phyloP scores from a whole-genome alignment of 2,329 filamentous ascomycete genomes.

The Fusarium paranaense region DNA sequence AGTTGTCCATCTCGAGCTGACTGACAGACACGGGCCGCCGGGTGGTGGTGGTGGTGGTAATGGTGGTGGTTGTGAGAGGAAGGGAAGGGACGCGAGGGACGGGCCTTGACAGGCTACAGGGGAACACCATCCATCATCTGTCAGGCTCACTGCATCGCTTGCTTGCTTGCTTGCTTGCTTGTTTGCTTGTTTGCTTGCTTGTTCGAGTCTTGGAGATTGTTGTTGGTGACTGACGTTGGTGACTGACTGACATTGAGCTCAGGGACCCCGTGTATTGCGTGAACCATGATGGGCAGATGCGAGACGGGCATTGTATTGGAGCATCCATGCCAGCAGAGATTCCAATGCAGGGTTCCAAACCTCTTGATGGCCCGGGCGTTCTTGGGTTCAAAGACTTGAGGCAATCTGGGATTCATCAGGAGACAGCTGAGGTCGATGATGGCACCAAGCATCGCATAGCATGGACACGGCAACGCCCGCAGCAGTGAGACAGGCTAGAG shows the following conservation, averaged over 20 bases:
- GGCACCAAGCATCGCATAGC: constrained; percentile 8
- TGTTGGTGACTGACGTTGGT: background rate
- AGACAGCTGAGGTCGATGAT: background rate
- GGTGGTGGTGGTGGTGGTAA: constrained; percentile 5
- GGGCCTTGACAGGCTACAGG: background rate
- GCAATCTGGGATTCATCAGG: background rate
- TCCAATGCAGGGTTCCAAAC: constrained; percentile 1
- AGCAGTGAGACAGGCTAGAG: constrained; percentile 32
- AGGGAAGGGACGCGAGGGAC: background rate
- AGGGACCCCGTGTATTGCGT: background rate
- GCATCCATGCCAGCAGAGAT: background rate
- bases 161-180: background rate
- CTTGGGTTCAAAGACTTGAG: background rate
- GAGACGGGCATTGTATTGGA: background rate
- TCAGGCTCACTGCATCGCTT: background rate
- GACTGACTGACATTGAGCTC: background rate
- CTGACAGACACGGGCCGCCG: constrained; percentile 15
- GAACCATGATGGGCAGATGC: constrained; percentile 9
- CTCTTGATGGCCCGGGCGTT: background rate
- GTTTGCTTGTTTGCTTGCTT: background rate
- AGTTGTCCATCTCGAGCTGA: constrained; percentile 12
- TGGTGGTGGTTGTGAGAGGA: background rate
- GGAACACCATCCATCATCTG: background rate
- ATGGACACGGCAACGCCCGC: constrained; percentile 22
- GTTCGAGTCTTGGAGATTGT: background rate